Percentiles rank a stretch among this genome's conserved stretches.
Conservation (phyloP, 1,139 yeast species). For the Hemisphaericaspora xylofermentans region DNA sequence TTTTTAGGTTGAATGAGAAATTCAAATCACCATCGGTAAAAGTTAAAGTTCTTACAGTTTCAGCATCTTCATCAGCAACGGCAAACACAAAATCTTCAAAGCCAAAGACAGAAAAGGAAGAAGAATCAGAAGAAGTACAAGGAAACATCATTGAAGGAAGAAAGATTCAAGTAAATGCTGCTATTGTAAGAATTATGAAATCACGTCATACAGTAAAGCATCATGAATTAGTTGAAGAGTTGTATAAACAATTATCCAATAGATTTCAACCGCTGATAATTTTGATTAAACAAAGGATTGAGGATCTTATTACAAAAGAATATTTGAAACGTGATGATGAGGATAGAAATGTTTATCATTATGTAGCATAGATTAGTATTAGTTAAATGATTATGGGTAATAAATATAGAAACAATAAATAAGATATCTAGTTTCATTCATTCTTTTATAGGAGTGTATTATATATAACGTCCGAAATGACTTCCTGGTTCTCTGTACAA, state of each 20-base stretch:
- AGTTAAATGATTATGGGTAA: not conserved
- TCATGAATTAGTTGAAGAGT: constrained; percentile 65
- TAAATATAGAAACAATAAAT: not conserved
- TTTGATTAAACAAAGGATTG: constrained; percentile 76
- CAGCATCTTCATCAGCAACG: constrained; percentile 27
- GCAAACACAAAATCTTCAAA: constrained; percentile 33
- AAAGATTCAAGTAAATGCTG: constrained; percentile 75
- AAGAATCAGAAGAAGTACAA: constrained; percentile 38
- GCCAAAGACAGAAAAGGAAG: constrained; percentile 38
- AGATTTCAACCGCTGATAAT: constrained; percentile 71
- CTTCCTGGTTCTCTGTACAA: too few species aligned
- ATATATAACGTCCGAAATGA: too few species aligned
- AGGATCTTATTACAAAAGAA: constrained; percentile 77
- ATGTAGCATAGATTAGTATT: constrained; percentile 64
- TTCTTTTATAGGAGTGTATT: too few species aligned
- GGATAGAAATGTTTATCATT: constrained; percentile 63
- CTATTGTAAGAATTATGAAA: constrained; percentile 86
- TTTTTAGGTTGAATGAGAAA: constrained; percentile 65
- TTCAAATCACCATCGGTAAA: constrained; percentile 72
- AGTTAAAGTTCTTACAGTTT: constrained; percentile 76
- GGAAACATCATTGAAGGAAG: constrained; percentile 41
- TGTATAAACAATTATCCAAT: constrained; percentile 57
- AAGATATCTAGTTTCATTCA: too few species aligned
- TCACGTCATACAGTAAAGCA: constrained; percentile 62
- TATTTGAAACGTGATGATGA: constrained; percentile 73